Evolutionary conservation across 2,329 filamentous ascomycete species (phyloP), one percentile per base, ranked within the genome.

Genomic region (Penicillium hordei): DNA sequence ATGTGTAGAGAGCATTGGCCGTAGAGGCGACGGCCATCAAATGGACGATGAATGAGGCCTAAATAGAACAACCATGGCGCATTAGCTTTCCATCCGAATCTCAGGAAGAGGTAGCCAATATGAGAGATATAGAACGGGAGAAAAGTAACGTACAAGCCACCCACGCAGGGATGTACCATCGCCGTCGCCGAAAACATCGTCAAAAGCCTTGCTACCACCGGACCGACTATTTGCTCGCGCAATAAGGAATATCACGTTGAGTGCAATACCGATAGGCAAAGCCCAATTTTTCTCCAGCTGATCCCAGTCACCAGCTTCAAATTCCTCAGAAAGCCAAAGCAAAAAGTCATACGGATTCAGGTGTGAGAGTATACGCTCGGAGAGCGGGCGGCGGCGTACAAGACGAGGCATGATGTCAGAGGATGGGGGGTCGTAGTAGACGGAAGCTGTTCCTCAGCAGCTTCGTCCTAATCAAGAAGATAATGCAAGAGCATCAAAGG

Each of bases 251-350:
- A 88, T 65, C 40, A 96, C 77, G 75, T 97, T 97, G 67, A 93
- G 80, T 0, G 72, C 83, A 29, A 96, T 66, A 5, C 92, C 93
- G 19, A 96, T 79, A 51, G 90, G 87, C 5, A 86, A 84, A 27
- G 91, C 89, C 73, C 91, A 89, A 36, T 86, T 78, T 65, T 90
- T 88, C 60, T 86, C 79, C 60, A 85, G 79, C 21, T 93, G 91
- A 66, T 97, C 90, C 87, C 92, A 95, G 67, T 96, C 90, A 70
- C 89, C 88, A 29, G 91, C 91, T 72, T 97, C 93, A 59, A 99
- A 83, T 76, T 96, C 91, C 73, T 97, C 93, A 0, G 91, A 95
- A 2, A 96, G 76, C 89, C 91, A 96, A 19, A 99, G 85, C 53
- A 94, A 78, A 70, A 93, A 90, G 76, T 99, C 94, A 78, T 90